Conservation (phyloP, 805 yeast genomes). For the Barnettozyma wickerhamii region DNA sequence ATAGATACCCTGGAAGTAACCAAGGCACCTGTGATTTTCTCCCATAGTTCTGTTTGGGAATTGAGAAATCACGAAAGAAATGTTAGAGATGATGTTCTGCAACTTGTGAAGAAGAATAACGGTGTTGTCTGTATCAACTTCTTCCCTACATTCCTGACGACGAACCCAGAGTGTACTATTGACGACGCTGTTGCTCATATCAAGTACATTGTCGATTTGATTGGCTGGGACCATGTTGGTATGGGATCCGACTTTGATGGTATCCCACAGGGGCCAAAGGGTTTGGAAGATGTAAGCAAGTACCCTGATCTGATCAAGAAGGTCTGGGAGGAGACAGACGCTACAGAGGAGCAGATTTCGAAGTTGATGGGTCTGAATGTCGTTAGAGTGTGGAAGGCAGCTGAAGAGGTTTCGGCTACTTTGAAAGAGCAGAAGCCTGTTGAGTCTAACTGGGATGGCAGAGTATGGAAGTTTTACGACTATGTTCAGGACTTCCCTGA, state of each 20-base stretch:
- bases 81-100: slow-evolving; percentile 44
- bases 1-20: slow-evolving; percentile 36
- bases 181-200: slow-evolving; percentile 46
- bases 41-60: slow-evolving; percentile 43
- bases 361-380: slow-evolving; percentile 44
- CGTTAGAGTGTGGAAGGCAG: slow-evolving; percentile 42
- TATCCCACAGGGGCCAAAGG: slow-evolving; percentile 42
- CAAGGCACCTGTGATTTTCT: slow-evolving; percentile 44
- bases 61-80: slow-evolving; percentile 41
- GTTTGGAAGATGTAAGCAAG: slow-evolving; percentile 52
- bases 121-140: slow-evolving; percentile 49
- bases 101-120: slow-evolving; percentile 34
- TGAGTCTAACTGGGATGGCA: slow-evolving; percentile 38
- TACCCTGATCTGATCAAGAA: slow-evolving; percentile 44
- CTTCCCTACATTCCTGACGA: slow-evolving; percentile 35
- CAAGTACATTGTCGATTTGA: slow-evolving; percentile 35
- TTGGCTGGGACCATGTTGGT: slow-evolving; percentile 50
- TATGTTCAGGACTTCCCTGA: slow-evolving; percentile 34
- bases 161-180: slow-evolving; percentile 30
- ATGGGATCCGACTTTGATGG: slow-evolving; percentile 53
- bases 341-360: slow-evolving; percentile 40
- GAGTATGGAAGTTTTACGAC: slow-evolving; percentile 38
- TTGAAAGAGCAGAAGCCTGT: slow-evolving; percentile 24
- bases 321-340: slow-evolving; percentile 31
- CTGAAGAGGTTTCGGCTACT: slow-evolving; percentile 29